Conservation (phyloP, 768 basidiomycete species). For the Pleurotus tuber-regium region DNA sequence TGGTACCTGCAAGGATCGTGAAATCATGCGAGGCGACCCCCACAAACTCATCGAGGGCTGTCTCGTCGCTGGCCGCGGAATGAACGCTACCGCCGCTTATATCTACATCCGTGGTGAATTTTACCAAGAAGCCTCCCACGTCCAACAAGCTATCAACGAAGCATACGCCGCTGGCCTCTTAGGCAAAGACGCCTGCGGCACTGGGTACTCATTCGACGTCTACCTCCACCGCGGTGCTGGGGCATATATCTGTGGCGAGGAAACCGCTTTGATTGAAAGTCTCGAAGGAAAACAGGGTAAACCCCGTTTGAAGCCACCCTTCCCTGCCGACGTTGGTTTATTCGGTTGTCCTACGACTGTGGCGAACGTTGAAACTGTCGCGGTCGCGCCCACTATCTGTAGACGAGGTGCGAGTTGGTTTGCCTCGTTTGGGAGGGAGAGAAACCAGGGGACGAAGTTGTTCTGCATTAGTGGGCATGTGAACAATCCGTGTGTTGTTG, state of each 20-base stretch:
- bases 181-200: slow-evolving; percentile 89
- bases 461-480: slow-evolving; percentile 97
- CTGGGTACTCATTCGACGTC: slow-evolving; percentile 94
- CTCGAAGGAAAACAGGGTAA: slow-evolving; percentile 99
- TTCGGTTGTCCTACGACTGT: slow-evolving; percentile 98
- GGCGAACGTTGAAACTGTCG: slow-evolving; percentile 97
- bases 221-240: slow-evolving; percentile 98
- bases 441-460: slow-evolving; percentile 96
- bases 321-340: slow-evolving; percentile 96
- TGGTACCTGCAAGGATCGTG: slow-evolving; percentile 98
- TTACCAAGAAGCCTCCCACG: slow-evolving; percentile 89
- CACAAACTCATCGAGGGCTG: slow-evolving; percentile 99
- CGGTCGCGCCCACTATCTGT: slow-evolving; percentile 96
- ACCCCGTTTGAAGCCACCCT: slow-evolving; percentile 95
- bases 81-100: slow-evolving; percentile 99
- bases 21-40: slow-evolving; percentile 96
- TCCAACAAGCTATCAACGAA: slow-evolving; percentile 94
- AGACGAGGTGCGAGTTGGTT: slow-evolving; percentile 90
- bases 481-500: slow-evolving; percentile 96
- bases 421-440: slow-evolving; percentile 83
- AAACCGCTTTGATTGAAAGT: slow-evolving; percentile 96
- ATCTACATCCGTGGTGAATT: slow-evolving; percentile 99
- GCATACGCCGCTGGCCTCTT: slow-evolving; percentile 88
- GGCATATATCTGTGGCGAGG: slow-evolving; percentile 98
- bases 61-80: slow-evolving; percentile 91